These are phyloP conservation scores for Nemania sp. DNA, from an alignment of 2,329 filamentous ascomycete genomes.

Conservation along the genomic window DNA sequence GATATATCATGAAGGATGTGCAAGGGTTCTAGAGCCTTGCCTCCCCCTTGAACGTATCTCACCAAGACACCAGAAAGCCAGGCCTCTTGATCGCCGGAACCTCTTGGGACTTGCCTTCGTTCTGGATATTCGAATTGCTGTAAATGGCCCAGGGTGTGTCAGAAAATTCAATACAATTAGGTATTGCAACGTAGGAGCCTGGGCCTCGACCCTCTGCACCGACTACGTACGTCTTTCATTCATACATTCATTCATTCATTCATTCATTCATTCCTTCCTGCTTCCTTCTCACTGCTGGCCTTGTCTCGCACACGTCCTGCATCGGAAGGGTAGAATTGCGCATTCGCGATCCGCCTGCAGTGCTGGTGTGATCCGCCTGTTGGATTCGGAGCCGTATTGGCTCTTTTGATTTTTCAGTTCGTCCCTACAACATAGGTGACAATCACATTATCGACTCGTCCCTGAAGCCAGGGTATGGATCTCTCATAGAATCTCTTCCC, in stretches of 20 bases:
- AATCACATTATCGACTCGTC: conserved; percentile 8
- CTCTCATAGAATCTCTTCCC: not conserved
- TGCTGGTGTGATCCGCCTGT: conserved; percentile 24
- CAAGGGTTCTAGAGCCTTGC: conserved; percentile 41
- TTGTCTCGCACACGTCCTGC: conserved; percentile 28
- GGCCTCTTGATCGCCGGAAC: not conserved
- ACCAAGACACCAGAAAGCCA: conserved; percentile 4
- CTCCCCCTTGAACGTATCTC: conserved; percentile 23
- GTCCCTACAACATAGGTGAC: conserved; percentile 1
- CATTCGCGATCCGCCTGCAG: conserved; percentile 27
- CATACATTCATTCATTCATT: conserved; percentile 8
- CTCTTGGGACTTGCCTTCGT: not conserved
- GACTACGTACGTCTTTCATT: conserved; percentile 7
- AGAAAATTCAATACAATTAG: no score
- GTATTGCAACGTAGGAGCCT: not conserved
- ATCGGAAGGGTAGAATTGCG: conserved; percentile 21
- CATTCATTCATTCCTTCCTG: conserved; percentile 12
- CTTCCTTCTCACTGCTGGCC: conserved; percentile 22
- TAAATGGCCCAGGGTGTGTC: no score
- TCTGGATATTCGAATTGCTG: no score
- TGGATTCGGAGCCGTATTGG: conserved; percentile 14
- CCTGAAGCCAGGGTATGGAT: conserved; percentile 9
- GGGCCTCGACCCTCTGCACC: not conserved
- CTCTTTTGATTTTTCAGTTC: conserved; percentile 10
- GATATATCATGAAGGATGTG: conserved; percentile 33